Base-by-base conservation (phyloP, 306 rosid species). In the Potentilla sterilis region DNA sequence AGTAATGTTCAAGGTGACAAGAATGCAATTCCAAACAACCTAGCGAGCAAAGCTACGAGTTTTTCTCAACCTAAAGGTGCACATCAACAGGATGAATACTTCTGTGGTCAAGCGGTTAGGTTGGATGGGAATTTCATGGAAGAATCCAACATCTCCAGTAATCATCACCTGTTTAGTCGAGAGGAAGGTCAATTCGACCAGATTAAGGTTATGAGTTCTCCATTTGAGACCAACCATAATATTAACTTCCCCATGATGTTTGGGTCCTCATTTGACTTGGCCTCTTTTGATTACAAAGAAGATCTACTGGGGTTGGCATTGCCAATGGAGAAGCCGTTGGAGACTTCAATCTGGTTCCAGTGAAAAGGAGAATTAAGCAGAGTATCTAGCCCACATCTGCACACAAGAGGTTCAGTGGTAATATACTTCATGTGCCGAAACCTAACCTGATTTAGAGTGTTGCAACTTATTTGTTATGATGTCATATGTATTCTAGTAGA, bases 1-100 rank as follows among this genome's bases (percentile, higher is more conserved):
- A 47, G 75, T 24, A 84, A 72, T 69, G 64, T 70, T 12, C 85
- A 78, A 66, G 77, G 69, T 62, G 80, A 48, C 66, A 81, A 79
- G 67, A 81, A n/a, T 58, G 34, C 67, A 48, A 81, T 41, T 79
- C 61, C 78, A 15, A 75, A 64, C 41, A 81, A 67, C 62, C 42
- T 74, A 9, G 59, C 4, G 12, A n/a, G 28, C 9, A 52, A 52
- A 0, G 0, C 9, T 21, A n/a, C 19, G 24, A 52, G n/a, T 19
- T 19, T 52, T 19, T n/a, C 59, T 19, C 59, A 52, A 19, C 59
- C 28, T 52, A 52, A 52, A 19, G 59, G 19, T 52, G 59, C 28
- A 52, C 24, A 19, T 19, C 59, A 52, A 52, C 59, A n/a, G 12
- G 24, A 19, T 52, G 59, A 7, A n/a, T 52, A 52, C 59, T 52